Evolutionary conservation across 345 rosid species (phyloP).

Genomic region (Angophora floribunda): DNA sequence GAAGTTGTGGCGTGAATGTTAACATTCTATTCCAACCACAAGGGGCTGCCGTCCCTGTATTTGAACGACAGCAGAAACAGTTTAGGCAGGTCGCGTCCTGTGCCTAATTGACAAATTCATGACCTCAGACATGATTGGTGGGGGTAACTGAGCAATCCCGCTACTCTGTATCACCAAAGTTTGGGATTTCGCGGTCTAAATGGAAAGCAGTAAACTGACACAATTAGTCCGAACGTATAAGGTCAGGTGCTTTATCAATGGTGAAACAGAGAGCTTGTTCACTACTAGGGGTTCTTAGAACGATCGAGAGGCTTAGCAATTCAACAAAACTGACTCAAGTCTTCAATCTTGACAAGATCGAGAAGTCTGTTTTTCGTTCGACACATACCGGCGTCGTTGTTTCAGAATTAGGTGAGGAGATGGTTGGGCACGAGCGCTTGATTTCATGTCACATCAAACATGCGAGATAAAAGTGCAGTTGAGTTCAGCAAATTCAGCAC

Average conservation of each 20-base stretch:
- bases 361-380: no score
- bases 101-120: background rate
- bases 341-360: no score
- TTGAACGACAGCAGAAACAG: background rate
- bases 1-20: background rate
- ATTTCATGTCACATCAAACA: no score
- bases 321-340: no score
- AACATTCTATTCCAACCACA: background rate
- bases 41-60: background rate
- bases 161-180: background rate
- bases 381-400: no score
- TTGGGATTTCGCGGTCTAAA: background rate
- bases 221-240: background rate
- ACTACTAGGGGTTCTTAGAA: background rate
- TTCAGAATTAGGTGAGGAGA: no score
- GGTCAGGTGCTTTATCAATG: background rate
- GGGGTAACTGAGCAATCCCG: background rate
- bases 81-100: background rate
- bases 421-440: no score
- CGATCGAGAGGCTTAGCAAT: background rate
- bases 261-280: background rate
- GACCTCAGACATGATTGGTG: background rate
- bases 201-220: background rate
- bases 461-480: no score
- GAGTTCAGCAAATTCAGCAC: no score